Base-by-base conservation (phyloP, 495 filamentous ascomycete species). In the Penicillium psychrofluorescens region DNA sequence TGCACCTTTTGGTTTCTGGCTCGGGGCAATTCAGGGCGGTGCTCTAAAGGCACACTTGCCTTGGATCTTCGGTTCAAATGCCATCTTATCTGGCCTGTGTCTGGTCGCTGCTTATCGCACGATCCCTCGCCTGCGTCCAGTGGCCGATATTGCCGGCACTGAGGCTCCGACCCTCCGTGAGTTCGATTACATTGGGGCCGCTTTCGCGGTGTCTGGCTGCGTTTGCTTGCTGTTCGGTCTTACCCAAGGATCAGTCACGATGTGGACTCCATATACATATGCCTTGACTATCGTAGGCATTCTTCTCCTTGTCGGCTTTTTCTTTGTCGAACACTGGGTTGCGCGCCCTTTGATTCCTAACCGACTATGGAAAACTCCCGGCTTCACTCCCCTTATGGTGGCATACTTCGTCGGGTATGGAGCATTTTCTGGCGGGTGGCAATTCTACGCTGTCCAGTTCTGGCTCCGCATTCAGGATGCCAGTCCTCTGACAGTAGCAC, bases 391-490 rank as follows among this genome's bases (percentile, higher is more conserved):
- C 0, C 49, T 76, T 6, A 65, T 76, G 50, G 41, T 69, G 1
- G 62, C 72, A 7, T 76, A 75, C 48, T 71, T 71, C 50, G 49
- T 76, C 0, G 71, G 70, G 0, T 76, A 67, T 29, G 72, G 72
- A 1, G 61, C 59, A 27, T 74, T 57, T 51, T 63, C 61, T 15
- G 70, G 72, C 7, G 63, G 60, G 6, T 76, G 70, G 70, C 72
- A 76, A 36, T 75, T 75, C 52, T 76, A 72, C 44, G 68, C 65
- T 8, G 56, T 75, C n/a, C 71, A 74, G 38, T 76, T 72, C 53
- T 72, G 67, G 68, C 59, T 72, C 15, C 61, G 66, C 11, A 63
- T 71, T 35, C 71, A 74, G 35, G 49, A 63, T 9, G 59, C 56
- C 7, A 54, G 43, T 3, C 61, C 71, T 0, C 39, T 76, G 4